Base-by-base conservation (phyloP, 225 moss, liverwort and hornwort genomes). In the Sphagnum tenellum region DNA sequence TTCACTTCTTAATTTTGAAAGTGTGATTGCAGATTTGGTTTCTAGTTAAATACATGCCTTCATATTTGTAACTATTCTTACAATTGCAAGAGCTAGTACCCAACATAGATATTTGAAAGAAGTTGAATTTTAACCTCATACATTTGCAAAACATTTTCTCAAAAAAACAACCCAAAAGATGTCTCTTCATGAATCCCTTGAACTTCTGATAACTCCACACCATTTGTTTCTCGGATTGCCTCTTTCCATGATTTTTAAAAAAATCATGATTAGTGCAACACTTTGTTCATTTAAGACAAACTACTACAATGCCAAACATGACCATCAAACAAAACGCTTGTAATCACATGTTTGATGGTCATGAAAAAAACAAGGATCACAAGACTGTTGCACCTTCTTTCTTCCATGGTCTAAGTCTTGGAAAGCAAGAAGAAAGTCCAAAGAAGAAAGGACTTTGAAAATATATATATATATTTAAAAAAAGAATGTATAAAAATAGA, bases 51-150 rank as follows among this genome's bases (percentile, higher is more conserved):
- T 62, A 11, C 46, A 62, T 3, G 7, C 4, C 48, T 12, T 62
- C 62, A 45, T 46, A 1, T 62, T 45, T 62, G 62, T 62, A 62
- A 46, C 46, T 62, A 46, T 62, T 48, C 12, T 62, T 8, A 46
- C 48, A 46, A 62, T 46, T 11, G 48, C 2, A 4, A n/a, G 3
- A 46, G 47, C 48, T 46, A 62, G 62, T 8, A 44, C 46, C 2
- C 4, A 2, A 29, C 61, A 61, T 46, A 61, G 47, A 45, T 12
- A 62, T 5, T 3, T 46, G 3, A 5, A 62, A 46, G 62, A 46
- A 62, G 62, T 46, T 62, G 4, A 46, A 62, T 48, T 62, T 62
- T 48, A 62, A 8, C 62, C 46, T 2, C 4, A 62, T 12, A 62
- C 2, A 48, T 2, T 62, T 12, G 9, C 48, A 4, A 47, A 62